Conservation (phyloP, 2,329 filamentous ascomycete genomes). For the Cladobotryum protrusum region DNA sequence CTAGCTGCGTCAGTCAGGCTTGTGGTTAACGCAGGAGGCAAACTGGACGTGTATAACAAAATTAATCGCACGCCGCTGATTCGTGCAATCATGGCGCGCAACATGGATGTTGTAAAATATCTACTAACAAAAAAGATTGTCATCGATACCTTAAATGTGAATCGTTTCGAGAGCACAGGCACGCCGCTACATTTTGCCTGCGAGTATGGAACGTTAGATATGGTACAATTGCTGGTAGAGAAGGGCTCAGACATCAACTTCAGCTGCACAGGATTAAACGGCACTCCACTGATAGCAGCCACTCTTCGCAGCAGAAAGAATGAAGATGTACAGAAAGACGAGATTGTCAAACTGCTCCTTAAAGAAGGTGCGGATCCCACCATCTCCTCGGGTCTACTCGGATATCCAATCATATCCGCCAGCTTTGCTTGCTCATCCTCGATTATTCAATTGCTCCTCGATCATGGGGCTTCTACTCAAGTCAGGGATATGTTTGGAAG, state of each 20-base stretch:
- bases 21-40: neutral
- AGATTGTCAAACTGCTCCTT: neutral
- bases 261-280: neutral
- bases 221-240: neutral
- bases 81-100: neutral
- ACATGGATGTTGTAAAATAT: neutral
- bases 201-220: neutral
- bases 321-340: neutral
- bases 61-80: neutral
- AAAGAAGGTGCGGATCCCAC: neutral
- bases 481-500: neutral
- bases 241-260: neutral
- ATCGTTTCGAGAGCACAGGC: neutral
- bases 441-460: neutral
- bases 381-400: neutral
- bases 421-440: neutral
- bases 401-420: slow-evolving; percentile 6
- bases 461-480: neutral
- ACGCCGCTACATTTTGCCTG: neutral
- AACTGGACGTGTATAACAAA: neutral
- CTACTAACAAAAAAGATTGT: neutral
- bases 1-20: neutral
- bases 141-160: neutral
- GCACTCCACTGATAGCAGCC: slow-evolving; percentile 2
- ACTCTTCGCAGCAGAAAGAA: neutral